Evolutionary conservation across 192 early-diverging fungal species (phyloP).

Genomic region (Gorgonomyces haynaldii): DNA sequence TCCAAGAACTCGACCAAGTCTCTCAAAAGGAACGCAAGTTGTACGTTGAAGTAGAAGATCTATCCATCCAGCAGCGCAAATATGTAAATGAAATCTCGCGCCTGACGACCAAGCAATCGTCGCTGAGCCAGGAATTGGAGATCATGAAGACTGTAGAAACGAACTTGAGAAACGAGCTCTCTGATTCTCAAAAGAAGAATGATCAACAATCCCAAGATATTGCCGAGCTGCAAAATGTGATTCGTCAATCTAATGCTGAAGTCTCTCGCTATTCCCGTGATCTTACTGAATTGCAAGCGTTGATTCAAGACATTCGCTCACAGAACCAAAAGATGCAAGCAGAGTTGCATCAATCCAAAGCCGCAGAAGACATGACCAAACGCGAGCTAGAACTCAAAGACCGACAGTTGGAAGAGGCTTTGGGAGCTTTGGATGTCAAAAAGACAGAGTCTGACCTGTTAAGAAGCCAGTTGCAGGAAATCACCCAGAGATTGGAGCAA

Average conservation of each 20-base stretch:
- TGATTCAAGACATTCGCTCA: conserved; percentile 19
- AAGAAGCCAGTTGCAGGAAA: not conserved
- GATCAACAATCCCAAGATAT: conserved; percentile 9
- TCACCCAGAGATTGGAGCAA: conserved; percentile 12
- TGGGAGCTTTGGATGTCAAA: too few relatives aligned
- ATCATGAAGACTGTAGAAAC: conserved; percentile 18
- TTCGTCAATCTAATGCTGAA: conserved; percentile 13
- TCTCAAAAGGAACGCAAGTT: conserved; percentile 19
- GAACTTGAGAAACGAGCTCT: conserved; percentile 24
- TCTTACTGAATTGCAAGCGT: conserved; percentile 13
- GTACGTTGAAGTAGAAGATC: conserved; percentile 23
- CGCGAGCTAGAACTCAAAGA: not conserved
- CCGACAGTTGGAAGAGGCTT: not conserved
- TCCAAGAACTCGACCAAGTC: conserved; percentile 28
- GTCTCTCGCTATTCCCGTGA: conserved; percentile 14
- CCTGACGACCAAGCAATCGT: conserved; percentile 7
- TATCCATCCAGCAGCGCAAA: conserved; percentile 18
- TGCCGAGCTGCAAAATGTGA: conserved; percentile 10
- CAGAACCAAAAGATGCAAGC: not conserved
- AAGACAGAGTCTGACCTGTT: not conserved
- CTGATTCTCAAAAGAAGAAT: conserved; percentile 1
- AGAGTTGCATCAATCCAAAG: not conserved
- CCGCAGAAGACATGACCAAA: not conserved
- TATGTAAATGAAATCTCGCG: conserved; percentile 19
- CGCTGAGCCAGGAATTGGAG: conserved; percentile 25